Percentiles rank a stretch among this genome's conserved stretches.
Evolutionary conservation across 768 basidiomycete species (phyloP).

Genomic region (Auricularia cornea): DNA sequence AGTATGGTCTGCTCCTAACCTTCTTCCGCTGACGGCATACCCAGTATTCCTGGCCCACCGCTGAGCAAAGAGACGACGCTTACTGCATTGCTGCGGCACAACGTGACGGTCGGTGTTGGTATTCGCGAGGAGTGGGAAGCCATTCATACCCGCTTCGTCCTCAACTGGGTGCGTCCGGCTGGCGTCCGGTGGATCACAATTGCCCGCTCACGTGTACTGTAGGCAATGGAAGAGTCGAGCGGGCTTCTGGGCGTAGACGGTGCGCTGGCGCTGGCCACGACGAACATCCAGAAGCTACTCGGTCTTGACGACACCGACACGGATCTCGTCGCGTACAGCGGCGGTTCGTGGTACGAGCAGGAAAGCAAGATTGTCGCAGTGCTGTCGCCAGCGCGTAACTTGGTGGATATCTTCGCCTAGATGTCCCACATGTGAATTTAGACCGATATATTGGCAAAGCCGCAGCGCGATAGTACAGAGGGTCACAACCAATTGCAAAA

Average conservation of each 20-base stretch:
- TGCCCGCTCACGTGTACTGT: constrained; percentile 23
- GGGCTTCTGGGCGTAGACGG: constrained; percentile 18
- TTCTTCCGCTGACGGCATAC: background rate
- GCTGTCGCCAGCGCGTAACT: background rate
- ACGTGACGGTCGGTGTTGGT: constrained; percentile 21
- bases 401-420: background rate
- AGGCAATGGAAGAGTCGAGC: constrained; percentile 14
- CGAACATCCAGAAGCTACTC: constrained; percentile 30
- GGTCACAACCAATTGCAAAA: too few relatives aligned
- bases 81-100: constrained; percentile 23
- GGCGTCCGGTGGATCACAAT: background rate
- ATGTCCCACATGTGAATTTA: too few relatives aligned
- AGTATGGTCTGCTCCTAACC: background rate
- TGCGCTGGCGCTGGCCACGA: constrained; percentile 26
- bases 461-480: too few relatives aligned
- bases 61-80: constrained; percentile 24
- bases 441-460: too few relatives aligned
- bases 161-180: background rate
- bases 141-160: constrained; percentile 16
- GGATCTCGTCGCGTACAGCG: constrained; percentile 25
- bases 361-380: constrained; percentile 8
- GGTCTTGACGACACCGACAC: constrained; percentile 22
- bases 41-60: constrained; percentile 28
- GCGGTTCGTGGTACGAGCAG: constrained; percentile 20
- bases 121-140: constrained; percentile 27